Base-by-base conservation (phyloP, 805 yeast species). In the Allodekkera sacchari region DNA sequence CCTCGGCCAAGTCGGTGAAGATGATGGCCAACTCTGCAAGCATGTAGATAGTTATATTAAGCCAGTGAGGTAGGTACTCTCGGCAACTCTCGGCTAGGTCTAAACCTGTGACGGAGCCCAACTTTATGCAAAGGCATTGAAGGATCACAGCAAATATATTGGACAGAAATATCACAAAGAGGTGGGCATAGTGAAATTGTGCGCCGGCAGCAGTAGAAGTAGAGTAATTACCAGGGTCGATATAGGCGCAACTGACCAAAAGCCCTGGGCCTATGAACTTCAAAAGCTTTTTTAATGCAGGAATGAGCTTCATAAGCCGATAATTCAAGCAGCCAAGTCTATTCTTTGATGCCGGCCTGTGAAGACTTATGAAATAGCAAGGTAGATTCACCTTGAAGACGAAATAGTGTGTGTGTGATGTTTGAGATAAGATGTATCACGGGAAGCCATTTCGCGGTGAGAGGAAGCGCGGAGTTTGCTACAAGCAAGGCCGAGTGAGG, bases 171-270 rank as follows among this genome's bases (percentile, higher is more conserved):
- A 85, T 69, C 19, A 80, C 68, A 53, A 83, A 82, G 31, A 87
- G 63, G 32, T 85, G 68, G 36, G 79, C 71, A 55, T 77, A 87
- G 49, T 76, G 71, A 47, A 77, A 82, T 34, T 74, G 67, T 3
- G 95, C 88, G 31, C 96, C 96, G 1, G 94, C 84, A 11, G 83
- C 71, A 1, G 87, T 94, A 11, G 92, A 85, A 0, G 95, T 83
- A 27, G 94, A 74, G 57, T 84, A 87, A 55, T 87, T 87, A 26
- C 96, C 96, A 2, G 96, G 95, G 52, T 87, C 96, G 67, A 87
- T 82, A 49, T 87, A 88, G 2, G 95, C 92, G 33, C 88, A 95
- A 19, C 87, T 71, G 16, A 87, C 85, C 74, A 85, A 69, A 25
- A 87, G 65, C 0, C 95, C 95, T 0, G 95, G 95, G 0, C 95